phyloP scores from a whole-genome alignment of 306 rosid species.

The Canavalia gladiata region DNA sequence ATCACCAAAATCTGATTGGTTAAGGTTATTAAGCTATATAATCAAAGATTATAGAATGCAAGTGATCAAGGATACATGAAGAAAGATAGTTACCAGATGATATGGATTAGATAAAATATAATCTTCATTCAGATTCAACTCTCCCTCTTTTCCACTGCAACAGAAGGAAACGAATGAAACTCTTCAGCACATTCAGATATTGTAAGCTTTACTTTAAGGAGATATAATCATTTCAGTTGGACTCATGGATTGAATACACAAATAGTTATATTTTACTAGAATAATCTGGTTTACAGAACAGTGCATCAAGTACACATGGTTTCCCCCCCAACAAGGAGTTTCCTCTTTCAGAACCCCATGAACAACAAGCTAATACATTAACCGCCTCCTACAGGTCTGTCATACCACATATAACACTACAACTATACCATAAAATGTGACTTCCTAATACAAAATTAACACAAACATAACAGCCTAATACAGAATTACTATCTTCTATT shows the following conservation, averaged over 20 bases:
- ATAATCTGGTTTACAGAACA: slow-evolving; percentile 4
- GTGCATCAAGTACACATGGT: background rate
- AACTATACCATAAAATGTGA: background rate
- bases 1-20: slow-evolving; percentile 16
- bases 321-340: background rate
- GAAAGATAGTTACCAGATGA: slow-evolving; percentile 72
- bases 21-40: slow-evolving; percentile 32
- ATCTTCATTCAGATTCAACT: slow-evolving; percentile 73
- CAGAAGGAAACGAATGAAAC: slow-evolving; percentile 36
- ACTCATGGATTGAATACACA: background rate
- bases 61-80: slow-evolving; percentile 19
- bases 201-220: slow-evolving; percentile 35
- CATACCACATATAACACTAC: background rate
- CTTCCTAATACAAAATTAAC: background rate
- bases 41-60: slow-evolving; percentile 31
- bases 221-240: slow-evolving; percentile 1
- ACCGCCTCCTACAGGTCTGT: slow-evolving; percentile 14
- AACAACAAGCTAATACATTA: slow-evolving; percentile 8
- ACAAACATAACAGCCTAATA: background rate
- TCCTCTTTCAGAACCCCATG: slow-evolving; percentile 1
- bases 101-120: slow-evolving; percentile 89
- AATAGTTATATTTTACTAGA: background rate
- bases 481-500: background rate
- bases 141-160: slow-evolving; percentile 92
- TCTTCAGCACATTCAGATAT: slow-evolving; percentile 30